Conservation (phyloP, 2,329 filamentous ascomycete species). For the Nannizziopsis arthrosporioides region DNA sequence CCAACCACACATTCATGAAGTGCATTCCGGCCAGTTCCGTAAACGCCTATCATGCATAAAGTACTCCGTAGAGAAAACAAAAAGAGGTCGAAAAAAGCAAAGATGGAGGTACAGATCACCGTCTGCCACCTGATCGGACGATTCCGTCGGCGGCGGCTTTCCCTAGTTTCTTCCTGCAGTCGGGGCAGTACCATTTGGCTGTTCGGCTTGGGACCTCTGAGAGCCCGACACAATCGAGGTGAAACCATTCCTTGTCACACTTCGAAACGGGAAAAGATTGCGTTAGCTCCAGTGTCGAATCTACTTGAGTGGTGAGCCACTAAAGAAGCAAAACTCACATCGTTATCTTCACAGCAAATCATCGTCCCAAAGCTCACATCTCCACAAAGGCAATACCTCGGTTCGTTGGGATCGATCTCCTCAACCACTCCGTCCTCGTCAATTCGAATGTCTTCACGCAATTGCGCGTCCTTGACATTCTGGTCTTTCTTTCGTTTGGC, state of each 20-base stretch:
- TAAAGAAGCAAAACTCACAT: constrained; percentile 31
- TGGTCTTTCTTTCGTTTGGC: constrained; percentile 35
- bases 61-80: not conserved
- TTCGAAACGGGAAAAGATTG: constrained; percentile 19
- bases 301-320: not conserved
- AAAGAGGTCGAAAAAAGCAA: not conserved
- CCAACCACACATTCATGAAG: not conserved
- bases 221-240: constrained; percentile 49
- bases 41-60: constrained; percentile 2
- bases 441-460: constrained; percentile 31
- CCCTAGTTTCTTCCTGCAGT: constrained; percentile 43
- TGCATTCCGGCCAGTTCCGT: constrained; percentile 7
- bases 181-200: constrained; percentile 55
- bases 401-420: constrained; percentile 50
- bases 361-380: constrained; percentile 55
- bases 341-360: constrained; percentile 54
- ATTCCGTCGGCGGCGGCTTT: constrained; percentile 32
- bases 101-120: constrained; percentile 19
- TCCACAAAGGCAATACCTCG: constrained; percentile 52
- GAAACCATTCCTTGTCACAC: constrained; percentile 58
- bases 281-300: not conserved
- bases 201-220: constrained; percentile 48
- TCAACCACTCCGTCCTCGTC: constrained; percentile 40
- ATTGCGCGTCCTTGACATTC: constrained; percentile 19
- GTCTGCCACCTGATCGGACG: constrained; percentile 24